A percentile compares a stretch with the other conserved stretches of the same genome.
Conservation (phyloP, 805 yeast genomes). For the Starmerella powellii region DNA sequence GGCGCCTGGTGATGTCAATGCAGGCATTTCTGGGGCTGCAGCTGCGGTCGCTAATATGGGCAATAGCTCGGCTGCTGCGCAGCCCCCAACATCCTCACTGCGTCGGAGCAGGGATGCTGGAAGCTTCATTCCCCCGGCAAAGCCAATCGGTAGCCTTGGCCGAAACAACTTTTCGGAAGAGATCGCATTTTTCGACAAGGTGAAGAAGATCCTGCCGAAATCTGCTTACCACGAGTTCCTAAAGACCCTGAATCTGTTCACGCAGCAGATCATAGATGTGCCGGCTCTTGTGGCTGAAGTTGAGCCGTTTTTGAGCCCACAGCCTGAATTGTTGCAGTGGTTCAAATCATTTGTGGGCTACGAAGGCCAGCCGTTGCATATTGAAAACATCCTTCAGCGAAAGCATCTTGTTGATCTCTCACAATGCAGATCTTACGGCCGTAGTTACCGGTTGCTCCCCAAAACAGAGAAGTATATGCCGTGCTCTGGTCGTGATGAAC, state of each 20-base stretch:
- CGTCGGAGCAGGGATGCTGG: background rate
- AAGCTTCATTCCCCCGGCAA: conserved; percentile 63
- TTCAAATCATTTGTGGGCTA: conserved; percentile 84
- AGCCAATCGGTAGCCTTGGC: conserved; percentile 44
- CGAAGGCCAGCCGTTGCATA: conserved; percentile 70
- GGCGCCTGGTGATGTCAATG: background rate
- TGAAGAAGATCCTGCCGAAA: conserved; percentile 75
- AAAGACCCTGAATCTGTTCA: conserved; percentile 72
- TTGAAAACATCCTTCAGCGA: conserved; percentile 75
- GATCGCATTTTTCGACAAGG: conserved; percentile 80
- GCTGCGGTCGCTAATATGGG: background rate
- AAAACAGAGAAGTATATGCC: conserved; percentile 93
- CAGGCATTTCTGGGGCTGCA: too few species aligned
- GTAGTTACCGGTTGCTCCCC: conserved; percentile 85
- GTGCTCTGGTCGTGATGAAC: conserved; percentile 94
- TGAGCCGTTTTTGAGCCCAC: conserved; percentile 72
- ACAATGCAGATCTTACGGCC: conserved; percentile 87
- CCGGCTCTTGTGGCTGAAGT: conserved; percentile 70
- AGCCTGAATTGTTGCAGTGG: conserved; percentile 74
- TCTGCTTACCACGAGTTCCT: conserved; percentile 86
- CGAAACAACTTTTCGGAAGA: conserved; percentile 61
- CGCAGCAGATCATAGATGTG: conserved; percentile 83
- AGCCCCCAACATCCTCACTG: background rate
- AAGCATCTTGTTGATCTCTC: conserved; percentile 85
- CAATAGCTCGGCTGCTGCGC: background rate